Evolutionary conservation across 2,329 filamentous ascomycete species (phyloP).

Genomic region (Stachybotrys elegans): DNA sequence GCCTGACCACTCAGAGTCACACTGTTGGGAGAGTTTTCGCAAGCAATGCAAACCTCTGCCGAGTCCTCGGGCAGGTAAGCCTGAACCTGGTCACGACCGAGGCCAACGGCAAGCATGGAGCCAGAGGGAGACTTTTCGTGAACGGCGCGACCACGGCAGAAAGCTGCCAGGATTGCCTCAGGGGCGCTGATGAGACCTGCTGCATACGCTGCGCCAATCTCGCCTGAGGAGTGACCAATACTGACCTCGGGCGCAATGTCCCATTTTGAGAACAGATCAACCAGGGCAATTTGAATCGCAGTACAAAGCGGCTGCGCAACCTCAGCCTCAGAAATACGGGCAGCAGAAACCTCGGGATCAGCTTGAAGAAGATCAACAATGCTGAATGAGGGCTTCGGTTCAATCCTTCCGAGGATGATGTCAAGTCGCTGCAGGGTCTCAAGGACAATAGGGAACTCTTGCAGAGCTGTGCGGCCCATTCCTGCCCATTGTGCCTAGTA

Average conservation of each 20-base stretch:
- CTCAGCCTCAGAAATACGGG: neutral
- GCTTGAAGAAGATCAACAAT: neutral
- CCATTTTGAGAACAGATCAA: neutral
- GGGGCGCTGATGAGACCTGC: neutral
- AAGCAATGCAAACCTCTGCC: neutral
- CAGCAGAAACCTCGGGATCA: neutral
- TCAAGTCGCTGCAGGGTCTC: neutral
- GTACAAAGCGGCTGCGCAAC: neutral
- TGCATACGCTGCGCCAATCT: conserved; percentile 1
- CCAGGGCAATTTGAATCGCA: neutral
- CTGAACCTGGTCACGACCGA: neutral
- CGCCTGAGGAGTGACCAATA: neutral
- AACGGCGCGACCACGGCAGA: neutral
- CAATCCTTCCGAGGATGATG: neutral
- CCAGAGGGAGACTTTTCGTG: neutral
- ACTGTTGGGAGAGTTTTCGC: neutral
- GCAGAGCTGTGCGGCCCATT: neutral
- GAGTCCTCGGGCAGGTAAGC: neutral
- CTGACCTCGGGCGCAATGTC: neutral
- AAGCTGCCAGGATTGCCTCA: neutral
- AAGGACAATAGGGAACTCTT: neutral
- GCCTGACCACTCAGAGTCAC: neutral
- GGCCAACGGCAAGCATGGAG: neutral
- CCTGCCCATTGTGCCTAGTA: neutral
- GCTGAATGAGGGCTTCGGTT: neutral